Evolutionary conservation across 2,329 filamentous ascomycete species (phyloP).

Genomic region (Helicocarpus griseus): DNA sequence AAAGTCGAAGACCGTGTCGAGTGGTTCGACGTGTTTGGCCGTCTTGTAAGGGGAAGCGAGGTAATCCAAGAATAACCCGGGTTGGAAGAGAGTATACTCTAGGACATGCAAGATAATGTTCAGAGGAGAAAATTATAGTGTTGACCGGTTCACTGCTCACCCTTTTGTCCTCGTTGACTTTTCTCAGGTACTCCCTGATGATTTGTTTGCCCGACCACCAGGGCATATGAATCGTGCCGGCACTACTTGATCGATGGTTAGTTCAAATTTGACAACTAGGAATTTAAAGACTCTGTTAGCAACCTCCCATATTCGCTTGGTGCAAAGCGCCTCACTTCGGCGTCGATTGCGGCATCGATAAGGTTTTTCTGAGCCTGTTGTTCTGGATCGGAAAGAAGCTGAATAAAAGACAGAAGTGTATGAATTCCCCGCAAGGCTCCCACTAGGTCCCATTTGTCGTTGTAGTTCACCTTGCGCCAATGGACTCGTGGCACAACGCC

Average conservation of each 20-base stretch:
- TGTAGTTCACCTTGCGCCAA: conserved; percentile 39
- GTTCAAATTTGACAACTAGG: no score
- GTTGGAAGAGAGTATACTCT: conserved; percentile 48
- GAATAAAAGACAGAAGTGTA: conserved; percentile 45
- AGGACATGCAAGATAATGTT: conserved; percentile 32
- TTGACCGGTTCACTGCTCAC: conserved; percentile 17
- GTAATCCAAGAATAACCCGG: conserved; percentile 47
- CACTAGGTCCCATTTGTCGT: conserved; percentile 28
- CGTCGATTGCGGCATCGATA: conserved; percentile 29
- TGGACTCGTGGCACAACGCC: conserved; percentile 13
- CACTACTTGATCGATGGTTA: conserved; percentile 11
- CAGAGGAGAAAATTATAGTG: neutral
- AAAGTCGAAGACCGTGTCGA: conserved; percentile 27
- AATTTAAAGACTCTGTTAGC: no score
- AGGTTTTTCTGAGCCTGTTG: conserved; percentile 23
- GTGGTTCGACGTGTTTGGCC: conserved; percentile 26
- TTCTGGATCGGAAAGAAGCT: conserved; percentile 8
- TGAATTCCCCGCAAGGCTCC: conserved; percentile 37
- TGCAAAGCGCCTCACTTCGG: conserved; percentile 31
- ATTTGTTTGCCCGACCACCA: conserved; percentile 43
- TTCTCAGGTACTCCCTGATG: conserved; percentile 40
- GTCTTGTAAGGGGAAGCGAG: conserved; percentile 36
- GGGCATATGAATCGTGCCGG: conserved; percentile 28
- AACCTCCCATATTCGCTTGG: conserved; percentile 26
- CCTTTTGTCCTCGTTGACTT: conserved; percentile 40